Conservation (phyloP, 2,329 filamentous ascomycete genomes). For the Pseudogymnoascus sp. region DNA sequence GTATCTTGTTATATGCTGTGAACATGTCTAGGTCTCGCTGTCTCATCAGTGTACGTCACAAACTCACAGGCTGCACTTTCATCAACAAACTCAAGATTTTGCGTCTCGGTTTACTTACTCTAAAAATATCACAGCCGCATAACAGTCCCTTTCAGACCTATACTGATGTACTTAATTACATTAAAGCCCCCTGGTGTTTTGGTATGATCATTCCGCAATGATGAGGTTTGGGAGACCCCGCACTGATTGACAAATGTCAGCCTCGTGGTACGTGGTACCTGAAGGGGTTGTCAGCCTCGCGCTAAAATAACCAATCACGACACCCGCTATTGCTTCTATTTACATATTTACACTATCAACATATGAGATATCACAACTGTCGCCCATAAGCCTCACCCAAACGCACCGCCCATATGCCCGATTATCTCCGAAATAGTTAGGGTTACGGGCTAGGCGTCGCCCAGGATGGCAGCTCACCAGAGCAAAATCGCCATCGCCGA, state of each 20-base stretch:
- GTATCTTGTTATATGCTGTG: background rate
- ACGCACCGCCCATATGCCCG: background rate
- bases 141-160: background rate
- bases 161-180: background rate
- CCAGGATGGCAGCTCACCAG: background rate
- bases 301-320: conserved; percentile 4
- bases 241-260: background rate
- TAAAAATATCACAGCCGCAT: background rate
- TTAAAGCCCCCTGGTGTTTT: background rate
- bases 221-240: background rate
- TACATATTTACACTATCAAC: conserved; percentile 8
- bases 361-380: background rate
- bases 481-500: conserved; percentile 8
- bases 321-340: background rate
- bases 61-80: background rate
- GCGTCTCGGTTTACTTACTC: background rate
- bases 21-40: background rate
- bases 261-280: conserved; percentile 8
- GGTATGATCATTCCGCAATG: background rate
- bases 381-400: background rate
- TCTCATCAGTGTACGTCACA: background rate
- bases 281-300: background rate
- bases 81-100: background rate
- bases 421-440: background rate
- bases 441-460: background rate